Conservation (phyloP, 495 filamentous ascomycete species). For the Stereocaulon alpinum region DNA sequence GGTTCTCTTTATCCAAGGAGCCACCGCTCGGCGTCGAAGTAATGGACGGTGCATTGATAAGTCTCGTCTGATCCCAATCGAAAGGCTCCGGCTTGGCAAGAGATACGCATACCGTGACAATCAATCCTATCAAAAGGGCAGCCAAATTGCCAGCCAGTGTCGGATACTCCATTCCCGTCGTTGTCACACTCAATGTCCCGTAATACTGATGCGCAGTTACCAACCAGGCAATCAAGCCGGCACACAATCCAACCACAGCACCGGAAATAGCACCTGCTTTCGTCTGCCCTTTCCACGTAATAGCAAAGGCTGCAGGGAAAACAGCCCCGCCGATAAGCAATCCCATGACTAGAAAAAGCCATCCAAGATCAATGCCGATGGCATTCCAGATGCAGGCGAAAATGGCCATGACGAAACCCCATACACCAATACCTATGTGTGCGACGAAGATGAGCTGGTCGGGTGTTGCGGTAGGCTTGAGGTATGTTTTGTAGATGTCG, state of each 20-base stretch:
- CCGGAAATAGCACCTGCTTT: slow-evolving; percentile 34
- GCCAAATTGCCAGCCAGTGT: slow-evolving; percentile 29
- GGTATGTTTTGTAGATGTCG: slow-evolving; percentile 46
- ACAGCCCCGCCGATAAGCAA: slow-evolving; percentile 38
- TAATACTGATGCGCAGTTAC: slow-evolving; percentile 33
- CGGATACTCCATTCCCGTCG: slow-evolving; percentile 31
- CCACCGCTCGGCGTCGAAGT: slow-evolving; percentile 1
- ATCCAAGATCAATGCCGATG: slow-evolving; percentile 35
- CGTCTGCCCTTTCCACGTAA: slow-evolving; percentile 40
- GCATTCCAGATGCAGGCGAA: slow-evolving; percentile 37
- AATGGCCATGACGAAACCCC: slow-evolving; percentile 37
- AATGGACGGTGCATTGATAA: slow-evolving; percentile 20
- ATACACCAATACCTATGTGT: slow-evolving; percentile 38
- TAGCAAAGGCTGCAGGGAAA: slow-evolving; percentile 41
- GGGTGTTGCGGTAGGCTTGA: slow-evolving; percentile 35
- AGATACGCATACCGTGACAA: slow-evolving; percentile 24
- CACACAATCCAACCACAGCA: slow-evolving; percentile 34
- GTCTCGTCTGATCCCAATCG: slow-evolving; percentile 27
- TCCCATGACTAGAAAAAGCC: slow-evolving; percentile 37
- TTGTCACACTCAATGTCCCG: slow-evolving; percentile 36
- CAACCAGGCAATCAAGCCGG: slow-evolving; percentile 40
- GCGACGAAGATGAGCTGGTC: slow-evolving; percentile 37
- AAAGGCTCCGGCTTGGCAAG: slow-evolving; percentile 25
- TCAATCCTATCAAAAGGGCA: slow-evolving; percentile 25
- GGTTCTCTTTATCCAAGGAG: slow-evolving; percentile 8